Evolutionary conservation across 2,329 filamentous ascomycete species (phyloP).

Genomic region (Sarocladium oryzae): DNA sequence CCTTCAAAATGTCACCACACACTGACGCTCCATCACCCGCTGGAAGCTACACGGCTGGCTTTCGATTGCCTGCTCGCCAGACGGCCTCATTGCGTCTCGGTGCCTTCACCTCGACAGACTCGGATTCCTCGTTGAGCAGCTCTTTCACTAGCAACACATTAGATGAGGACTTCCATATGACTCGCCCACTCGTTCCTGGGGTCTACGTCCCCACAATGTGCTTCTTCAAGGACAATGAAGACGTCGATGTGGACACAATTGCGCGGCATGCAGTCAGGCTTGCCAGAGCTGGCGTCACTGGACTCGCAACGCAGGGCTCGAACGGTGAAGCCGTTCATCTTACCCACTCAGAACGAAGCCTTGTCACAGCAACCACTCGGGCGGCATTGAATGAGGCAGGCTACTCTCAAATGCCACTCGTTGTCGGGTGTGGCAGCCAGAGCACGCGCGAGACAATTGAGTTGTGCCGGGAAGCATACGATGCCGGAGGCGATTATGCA

Average conservation of each 20-base stretch:
- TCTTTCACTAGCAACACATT: slow-evolving; percentile 35
- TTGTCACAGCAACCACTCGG: slow-evolving; percentile 54
- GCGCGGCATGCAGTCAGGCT: slow-evolving; percentile 28
- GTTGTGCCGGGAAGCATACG: slow-evolving; percentile 62
- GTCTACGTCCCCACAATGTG: slow-evolving; percentile 32
- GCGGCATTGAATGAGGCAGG: slow-evolving; percentile 52
- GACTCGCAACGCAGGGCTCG: slow-evolving; percentile 72
- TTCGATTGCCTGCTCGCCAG: slow-evolving; percentile 30
- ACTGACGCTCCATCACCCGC: slow-evolving; percentile 40
- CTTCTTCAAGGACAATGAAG: slow-evolving; percentile 30
- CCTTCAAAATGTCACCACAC: slow-evolving; percentile 37
- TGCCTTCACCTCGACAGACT: slow-evolving; percentile 21
- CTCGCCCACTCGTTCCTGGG: slow-evolving; percentile 32
- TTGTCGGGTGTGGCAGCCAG: slow-evolving; percentile 70
- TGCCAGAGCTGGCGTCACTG: slow-evolving; percentile 64
- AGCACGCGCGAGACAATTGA: slow-evolving; percentile 69
- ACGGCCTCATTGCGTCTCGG: slow-evolving; percentile 22
- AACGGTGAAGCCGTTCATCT: slow-evolving; percentile 82
- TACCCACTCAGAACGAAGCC: slow-evolving; percentile 61
- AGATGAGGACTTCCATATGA: slow-evolving; percentile 24
- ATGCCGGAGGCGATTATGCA: slow-evolving; percentile 68
- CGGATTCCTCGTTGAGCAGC: slow-evolving; percentile 32
- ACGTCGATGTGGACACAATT: slow-evolving; percentile 23
- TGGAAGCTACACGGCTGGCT: slow-evolving; percentile 36
- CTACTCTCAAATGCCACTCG: slow-evolving; percentile 58